Conservation (phyloP, 176 grass and related monocot genomes). For the Oropetium thomaeum region DNA sequence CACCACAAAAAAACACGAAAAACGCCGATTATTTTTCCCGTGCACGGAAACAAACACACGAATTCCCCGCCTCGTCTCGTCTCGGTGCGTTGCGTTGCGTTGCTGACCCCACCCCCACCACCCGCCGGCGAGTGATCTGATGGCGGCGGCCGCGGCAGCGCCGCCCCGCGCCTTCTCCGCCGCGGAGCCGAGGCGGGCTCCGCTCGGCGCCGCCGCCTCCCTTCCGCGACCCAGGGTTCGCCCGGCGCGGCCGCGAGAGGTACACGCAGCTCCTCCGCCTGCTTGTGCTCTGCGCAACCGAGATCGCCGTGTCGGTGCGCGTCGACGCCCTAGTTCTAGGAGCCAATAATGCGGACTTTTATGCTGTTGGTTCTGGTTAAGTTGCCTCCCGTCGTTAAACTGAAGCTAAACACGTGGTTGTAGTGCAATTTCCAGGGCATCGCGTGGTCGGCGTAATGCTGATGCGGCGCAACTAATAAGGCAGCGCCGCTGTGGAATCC, state of each 20-base stretch:
- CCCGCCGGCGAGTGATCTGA: slow-evolving; percentile 49
- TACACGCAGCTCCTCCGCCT: slow-evolving; percentile 1
- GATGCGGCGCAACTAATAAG: slow-evolving; percentile 10
- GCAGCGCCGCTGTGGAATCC: background rate
- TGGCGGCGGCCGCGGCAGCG: slow-evolving; percentile 35
- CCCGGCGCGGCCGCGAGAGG: slow-evolving; percentile 11
- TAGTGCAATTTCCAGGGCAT: slow-evolving; percentile 22
- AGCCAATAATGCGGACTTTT: background rate
- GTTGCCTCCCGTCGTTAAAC: background rate
- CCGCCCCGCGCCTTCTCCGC: slow-evolving; percentile 13
- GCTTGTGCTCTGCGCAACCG: background rate
- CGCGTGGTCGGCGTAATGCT: slow-evolving; percentile 5
- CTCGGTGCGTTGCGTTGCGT: background rate
- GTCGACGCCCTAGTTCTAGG: background rate
- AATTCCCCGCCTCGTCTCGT: background rate
- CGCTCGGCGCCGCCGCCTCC: background rate
- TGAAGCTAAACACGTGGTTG: background rate
- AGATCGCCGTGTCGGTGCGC: background rate
- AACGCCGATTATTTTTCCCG: background rate
- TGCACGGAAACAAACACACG: slow-evolving; percentile 21
- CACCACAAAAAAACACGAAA: background rate
- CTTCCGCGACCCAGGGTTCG: slow-evolving; percentile 20
- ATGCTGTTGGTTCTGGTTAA: background rate
- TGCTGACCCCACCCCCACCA: slow-evolving; percentile 5
- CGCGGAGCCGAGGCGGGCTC: slow-evolving; percentile 14